phyloP scores from a whole-genome alignment of 805 yeast species.

The Lipomyces oligophaga region DNA sequence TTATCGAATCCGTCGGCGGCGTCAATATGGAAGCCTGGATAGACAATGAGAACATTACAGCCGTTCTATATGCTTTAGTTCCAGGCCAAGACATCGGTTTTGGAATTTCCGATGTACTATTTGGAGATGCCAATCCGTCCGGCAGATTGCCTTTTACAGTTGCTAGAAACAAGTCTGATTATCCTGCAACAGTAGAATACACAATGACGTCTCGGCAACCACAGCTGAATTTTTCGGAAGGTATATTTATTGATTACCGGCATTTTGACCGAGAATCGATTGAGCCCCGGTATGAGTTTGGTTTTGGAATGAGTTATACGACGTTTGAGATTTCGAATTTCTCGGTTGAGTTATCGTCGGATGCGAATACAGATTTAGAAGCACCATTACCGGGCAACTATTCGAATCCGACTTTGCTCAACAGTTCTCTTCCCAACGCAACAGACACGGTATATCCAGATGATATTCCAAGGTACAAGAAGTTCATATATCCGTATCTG shows the following conservation, averaged over 20 bases:
- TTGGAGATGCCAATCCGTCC: constrained; percentile 60
- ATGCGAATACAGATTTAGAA: constrained; percentile 42
- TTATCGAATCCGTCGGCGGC: constrained; percentile 59
- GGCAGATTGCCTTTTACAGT: constrained; percentile 63
- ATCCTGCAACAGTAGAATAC: constrained; percentile 41
- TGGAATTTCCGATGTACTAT: constrained; percentile 55
- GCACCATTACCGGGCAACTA: constrained; percentile 9
- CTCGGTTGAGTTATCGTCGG: constrained; percentile 42
- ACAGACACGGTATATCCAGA: constrained; percentile 38
- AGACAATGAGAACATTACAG: constrained; percentile 56
- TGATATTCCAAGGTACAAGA: constrained; percentile 35
- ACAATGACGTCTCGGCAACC: constrained; percentile 39
- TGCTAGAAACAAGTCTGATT: constrained; percentile 49
- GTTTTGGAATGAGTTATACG: constrained; percentile 58
- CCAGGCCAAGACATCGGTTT: constrained; percentile 55
- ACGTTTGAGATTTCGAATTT: constrained; percentile 40
- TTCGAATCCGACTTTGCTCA: not conserved
- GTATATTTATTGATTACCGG: constrained; percentile 52
- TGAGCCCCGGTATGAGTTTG: constrained; percentile 58
- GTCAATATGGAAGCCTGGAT: constrained; percentile 55
- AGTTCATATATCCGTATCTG: constrained; percentile 31
- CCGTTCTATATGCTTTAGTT: constrained; percentile 53
- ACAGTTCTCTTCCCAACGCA: constrained; percentile 35
- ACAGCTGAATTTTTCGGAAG: constrained; percentile 40
- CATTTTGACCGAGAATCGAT: constrained; percentile 55